Percentiles rank a stretch among this genome's conserved stretches.
Evolutionary conservation across 2,329 filamentous ascomycete species (phyloP).

Genomic region (Cladophialophora exuberans): DNA sequence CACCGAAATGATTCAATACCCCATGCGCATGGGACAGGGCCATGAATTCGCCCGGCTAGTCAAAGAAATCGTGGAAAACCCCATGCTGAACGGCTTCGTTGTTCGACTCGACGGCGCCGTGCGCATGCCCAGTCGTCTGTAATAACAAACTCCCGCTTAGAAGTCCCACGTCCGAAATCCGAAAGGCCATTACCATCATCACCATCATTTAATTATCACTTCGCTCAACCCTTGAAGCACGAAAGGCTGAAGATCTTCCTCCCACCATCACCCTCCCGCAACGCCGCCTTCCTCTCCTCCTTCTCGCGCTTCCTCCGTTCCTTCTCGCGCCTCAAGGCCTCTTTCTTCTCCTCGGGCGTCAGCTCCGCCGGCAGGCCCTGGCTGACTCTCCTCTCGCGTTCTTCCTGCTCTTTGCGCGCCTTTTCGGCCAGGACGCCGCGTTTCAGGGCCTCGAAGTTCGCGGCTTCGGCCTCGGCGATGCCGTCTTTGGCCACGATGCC

Average conservation of each 20-base stretch:
- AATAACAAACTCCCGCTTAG: background rate
- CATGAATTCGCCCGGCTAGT: slow-evolving; percentile 35
- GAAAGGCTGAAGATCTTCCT: background rate
- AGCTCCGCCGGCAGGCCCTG: slow-evolving; percentile 11
- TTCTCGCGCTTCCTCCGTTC: background rate
- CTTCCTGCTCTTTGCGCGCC: slow-evolving; percentile 12
- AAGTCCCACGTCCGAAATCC: background rate
- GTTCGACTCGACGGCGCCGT: slow-evolving; percentile 34
- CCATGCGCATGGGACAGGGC: slow-evolving; percentile 31
- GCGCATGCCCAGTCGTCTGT: slow-evolving; percentile 34
- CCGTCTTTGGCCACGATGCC: slow-evolving; percentile 15
- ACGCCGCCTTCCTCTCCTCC: background rate
- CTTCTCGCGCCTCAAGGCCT: slow-evolving; percentile 1
- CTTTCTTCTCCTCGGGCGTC: slow-evolving; percentile 10
- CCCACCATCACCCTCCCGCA: background rate
- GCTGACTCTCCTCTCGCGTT: slow-evolving; percentile 10
- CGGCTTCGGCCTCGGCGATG: slow-evolving; percentile 13
- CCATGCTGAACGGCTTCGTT: slow-evolving; percentile 35
- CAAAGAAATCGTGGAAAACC: slow-evolving; percentile 34
- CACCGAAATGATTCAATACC: slow-evolving; percentile 34
- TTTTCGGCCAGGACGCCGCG: slow-evolving; percentile 10
- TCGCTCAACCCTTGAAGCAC: slow-evolving; percentile 1
- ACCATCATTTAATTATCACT: background rate
- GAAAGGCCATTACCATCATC: background rate
- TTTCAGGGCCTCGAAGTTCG: slow-evolving; percentile 17